Percentiles rank a stretch among this genome's conserved stretches.
Evolutionary conservation across 108 stramenopile genomes (phyloP).

Genomic region (Parietichytrium sp.): DNA sequence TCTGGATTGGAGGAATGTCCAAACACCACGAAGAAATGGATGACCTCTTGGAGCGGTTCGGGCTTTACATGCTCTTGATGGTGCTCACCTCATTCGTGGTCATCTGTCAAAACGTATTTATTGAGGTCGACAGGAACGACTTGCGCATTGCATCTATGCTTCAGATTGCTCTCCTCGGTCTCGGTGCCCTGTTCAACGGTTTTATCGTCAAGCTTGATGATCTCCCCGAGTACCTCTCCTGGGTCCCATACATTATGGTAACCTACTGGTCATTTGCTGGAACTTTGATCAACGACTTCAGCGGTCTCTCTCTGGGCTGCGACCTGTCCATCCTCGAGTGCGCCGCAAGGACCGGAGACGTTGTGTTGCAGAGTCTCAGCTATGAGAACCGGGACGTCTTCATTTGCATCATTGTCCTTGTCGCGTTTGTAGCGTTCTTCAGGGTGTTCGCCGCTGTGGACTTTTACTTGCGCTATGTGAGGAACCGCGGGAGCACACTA

Average conservation of each 20-base stretch:
- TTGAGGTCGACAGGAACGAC: neutral
- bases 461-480: conserved; percentile 1
- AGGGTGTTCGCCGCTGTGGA: neutral
- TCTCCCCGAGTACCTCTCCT: neutral
- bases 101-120: neutral
- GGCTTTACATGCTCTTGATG: neutral
- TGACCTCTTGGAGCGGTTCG: neutral
- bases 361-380: neutral
- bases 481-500: conserved; percentile 7
- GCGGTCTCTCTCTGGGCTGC: neutral
- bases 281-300: neutral
- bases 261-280: conserved; percentile 8
- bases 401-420: conserved; percentile 23
- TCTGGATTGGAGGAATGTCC: neutral
- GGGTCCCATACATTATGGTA: conserved; percentile 21
- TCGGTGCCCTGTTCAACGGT: neutral
- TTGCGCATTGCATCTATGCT: conserved; percentile 14
- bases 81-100: conserved; percentile 16
- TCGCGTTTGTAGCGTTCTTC: neutral
- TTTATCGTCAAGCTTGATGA: conserved; percentile 32
- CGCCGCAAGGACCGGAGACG: neutral
- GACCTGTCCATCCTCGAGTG: neutral
- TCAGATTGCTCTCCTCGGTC: neutral
- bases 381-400: neutral
- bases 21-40: neutral